Conservation (phyloP, 2,329 filamentous ascomycete genomes). For the Dryadomyces quercus-mongolicae region DNA sequence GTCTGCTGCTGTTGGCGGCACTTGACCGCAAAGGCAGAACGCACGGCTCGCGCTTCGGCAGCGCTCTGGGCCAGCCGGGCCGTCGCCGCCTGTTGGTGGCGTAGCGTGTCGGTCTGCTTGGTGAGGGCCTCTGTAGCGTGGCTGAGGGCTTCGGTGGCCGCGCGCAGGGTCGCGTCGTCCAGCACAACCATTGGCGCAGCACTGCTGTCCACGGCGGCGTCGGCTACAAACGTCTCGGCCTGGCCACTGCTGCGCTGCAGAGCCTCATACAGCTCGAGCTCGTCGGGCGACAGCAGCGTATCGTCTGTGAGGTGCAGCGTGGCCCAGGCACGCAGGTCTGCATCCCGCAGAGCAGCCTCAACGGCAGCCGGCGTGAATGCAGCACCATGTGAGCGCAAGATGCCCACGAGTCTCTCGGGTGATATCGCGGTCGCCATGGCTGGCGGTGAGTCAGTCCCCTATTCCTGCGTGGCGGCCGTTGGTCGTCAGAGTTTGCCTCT, state of each 20-base stretch:
- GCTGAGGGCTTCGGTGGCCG: constrained; percentile 51
- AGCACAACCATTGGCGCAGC: constrained; percentile 21
- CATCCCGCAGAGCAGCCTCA: constrained; percentile 23
- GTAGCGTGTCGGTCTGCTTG: constrained; percentile 49
- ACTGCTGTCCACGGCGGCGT: constrained; percentile 14
- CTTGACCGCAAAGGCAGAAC: constrained; percentile 22
- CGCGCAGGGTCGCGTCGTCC: constrained; percentile 22
- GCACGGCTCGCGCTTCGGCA: constrained; percentile 20
- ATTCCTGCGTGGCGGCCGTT: too few relatives aligned
- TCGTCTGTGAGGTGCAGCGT: constrained; percentile 33
- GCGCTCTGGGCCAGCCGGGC: constrained; percentile 34
- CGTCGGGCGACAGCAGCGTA: constrained; percentile 40
- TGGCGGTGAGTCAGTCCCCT: too few relatives aligned
- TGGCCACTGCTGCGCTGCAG: constrained; percentile 35
- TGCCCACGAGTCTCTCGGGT: constrained; percentile 2
- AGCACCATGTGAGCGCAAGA: constrained; percentile 6
- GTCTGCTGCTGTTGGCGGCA: constrained; percentile 26
- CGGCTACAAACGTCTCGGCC: constrained; percentile 28
- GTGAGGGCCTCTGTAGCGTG: constrained; percentile 52
- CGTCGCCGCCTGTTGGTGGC: constrained; percentile 50
- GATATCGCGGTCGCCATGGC: neutral
- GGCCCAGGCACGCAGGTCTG: constrained; percentile 31
- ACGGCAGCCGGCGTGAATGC: constrained; percentile 13
- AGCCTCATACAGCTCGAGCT: constrained; percentile 39
- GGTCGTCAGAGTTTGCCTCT: too few relatives aligned